A percentile compares a stretch with the other conserved stretches of the same genome.
These are phyloP conservation scores for Colletotrichum orbiculare DNA, from an alignment of 2,329 filamentous ascomycete species.

Conservation along the genomic window DNA sequence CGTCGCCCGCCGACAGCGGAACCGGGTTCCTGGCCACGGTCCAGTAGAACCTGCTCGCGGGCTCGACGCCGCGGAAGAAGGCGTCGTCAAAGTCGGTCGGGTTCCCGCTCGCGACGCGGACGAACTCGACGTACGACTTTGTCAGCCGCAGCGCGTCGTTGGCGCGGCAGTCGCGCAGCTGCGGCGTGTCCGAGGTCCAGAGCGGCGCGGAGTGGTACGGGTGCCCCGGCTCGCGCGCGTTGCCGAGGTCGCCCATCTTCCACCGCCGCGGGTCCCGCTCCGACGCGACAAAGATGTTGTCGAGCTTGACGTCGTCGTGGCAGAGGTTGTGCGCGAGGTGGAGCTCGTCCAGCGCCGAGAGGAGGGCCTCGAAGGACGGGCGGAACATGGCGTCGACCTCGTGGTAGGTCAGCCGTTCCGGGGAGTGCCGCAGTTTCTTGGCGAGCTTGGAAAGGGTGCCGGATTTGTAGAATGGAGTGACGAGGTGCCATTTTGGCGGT, in stretches of 20 bases:
- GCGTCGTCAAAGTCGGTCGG: constrained; percentile 40
- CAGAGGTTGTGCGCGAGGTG: constrained; percentile 43
- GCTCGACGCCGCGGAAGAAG: constrained; percentile 40
- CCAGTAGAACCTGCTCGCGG: constrained; percentile 45
- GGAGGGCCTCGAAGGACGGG: constrained; percentile 43
- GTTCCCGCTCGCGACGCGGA: constrained; percentile 40
- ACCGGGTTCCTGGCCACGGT: constrained; percentile 1
- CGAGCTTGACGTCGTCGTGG: constrained; percentile 48
- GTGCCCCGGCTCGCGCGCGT: constrained; percentile 44
- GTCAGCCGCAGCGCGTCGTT: constrained; percentile 47
- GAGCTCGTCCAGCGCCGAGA: constrained; percentile 42
- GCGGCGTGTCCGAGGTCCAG: constrained; percentile 44
- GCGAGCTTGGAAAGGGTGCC: constrained; percentile 43
- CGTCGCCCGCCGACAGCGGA: constrained; percentile 10
- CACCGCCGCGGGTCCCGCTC: constrained; percentile 39
- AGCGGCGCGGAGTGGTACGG: constrained; percentile 45
- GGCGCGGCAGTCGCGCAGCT: constrained; percentile 45
- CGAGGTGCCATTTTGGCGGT: constrained; percentile 42
- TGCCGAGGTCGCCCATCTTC: constrained; percentile 47
- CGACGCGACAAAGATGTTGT: constrained; percentile 45
- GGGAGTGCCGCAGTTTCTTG: constrained; percentile 37
- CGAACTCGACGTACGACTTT: constrained; percentile 45
- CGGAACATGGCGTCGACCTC: constrained; percentile 45
- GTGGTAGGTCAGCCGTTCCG: constrained; percentile 34
- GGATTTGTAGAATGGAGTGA: constrained; percentile 42